Evolutionary conservation across 1,284 basidiomycete species (phyloP).

Genomic region (Ustilago hordei): DNA sequence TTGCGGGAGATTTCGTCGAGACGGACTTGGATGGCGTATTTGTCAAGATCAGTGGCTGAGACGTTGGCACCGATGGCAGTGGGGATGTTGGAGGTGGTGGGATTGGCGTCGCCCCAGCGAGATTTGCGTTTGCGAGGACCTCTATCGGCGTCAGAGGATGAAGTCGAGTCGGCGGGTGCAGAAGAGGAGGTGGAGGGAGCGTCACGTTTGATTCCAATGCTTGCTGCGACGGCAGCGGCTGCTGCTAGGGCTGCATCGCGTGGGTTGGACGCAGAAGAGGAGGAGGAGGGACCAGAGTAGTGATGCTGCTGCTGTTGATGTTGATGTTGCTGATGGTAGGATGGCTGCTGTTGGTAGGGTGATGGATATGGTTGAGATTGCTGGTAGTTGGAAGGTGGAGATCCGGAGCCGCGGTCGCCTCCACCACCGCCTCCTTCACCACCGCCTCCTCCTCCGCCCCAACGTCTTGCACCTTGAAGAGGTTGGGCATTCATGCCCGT

Average conservation of each 20-base stretch:
- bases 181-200: slow-evolving; percentile 7
- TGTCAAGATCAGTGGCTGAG: slow-evolving; percentile 62
- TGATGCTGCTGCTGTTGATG: slow-evolving; percentile 9
- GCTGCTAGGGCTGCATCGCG: slow-evolving; percentile 38
- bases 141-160: slow-evolving; percentile 26
- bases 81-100: slow-evolving; percentile 54
- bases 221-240: slow-evolving; percentile 46
- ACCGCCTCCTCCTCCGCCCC: slow-evolving; percentile 57
- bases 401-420: slow-evolving; percentile 9
- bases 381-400: slow-evolving; percentile 18
- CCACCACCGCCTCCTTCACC: slow-evolving; percentile 9
- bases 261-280: slow-evolving; percentile 30
- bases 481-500: slow-evolving; percentile 68
- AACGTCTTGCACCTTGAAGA: slow-evolving; percentile 57
- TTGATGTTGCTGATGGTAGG: neutral
- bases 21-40: slow-evolving; percentile 71
- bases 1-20: slow-evolving; percentile 98
- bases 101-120: slow-evolving; percentile 64
- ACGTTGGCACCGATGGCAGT: slow-evolving; percentile 65
- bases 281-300: slow-evolving; percentile 12
- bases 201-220: slow-evolving; percentile 49
- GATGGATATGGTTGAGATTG: slow-evolving; percentile 14
- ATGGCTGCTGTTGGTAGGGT: slow-evolving; percentile 22
- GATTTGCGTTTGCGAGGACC: slow-evolving; percentile 67
- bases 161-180: slow-evolving; percentile 2